phyloP scores from a whole-genome alignment of 2,329 filamentous ascomycete genomes.

The Gaeumannomyces sp. region DNA sequence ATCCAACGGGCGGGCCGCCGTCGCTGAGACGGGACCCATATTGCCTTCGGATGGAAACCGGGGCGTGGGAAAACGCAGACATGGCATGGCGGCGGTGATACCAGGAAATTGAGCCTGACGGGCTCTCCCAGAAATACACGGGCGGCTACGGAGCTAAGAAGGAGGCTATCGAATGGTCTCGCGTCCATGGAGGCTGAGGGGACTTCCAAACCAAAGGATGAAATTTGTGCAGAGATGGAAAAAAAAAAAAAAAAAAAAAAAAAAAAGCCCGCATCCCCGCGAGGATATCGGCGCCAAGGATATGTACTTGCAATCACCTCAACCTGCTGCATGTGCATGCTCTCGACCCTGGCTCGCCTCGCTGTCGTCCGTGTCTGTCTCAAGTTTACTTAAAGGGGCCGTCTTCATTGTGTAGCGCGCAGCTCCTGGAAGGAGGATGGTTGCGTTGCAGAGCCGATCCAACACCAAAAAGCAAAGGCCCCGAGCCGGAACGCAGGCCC shows the following conservation, averaged over 20 bases:
- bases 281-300: no score
- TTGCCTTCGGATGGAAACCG: neutral
- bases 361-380: neutral
- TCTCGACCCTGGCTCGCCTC: neutral
- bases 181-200: no score
- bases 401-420: neutral
- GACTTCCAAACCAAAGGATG: no score
- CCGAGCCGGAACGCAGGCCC: no score
- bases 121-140: no score
- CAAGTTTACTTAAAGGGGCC: neutral
- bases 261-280: no score
- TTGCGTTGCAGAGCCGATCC: constrained; percentile 1
- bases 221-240: no score
- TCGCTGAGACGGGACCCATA: neutral
- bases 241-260: no score
- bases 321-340: no score
- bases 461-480: neutral
- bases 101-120: neutral
- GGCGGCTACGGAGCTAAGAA: no score
- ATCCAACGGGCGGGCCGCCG: neutral
- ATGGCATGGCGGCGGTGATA: neutral
- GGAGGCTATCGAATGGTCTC: no score
- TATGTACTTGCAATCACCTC: no score
- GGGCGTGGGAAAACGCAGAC: neutral
- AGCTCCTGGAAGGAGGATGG: neutral